Base-by-base conservation (phyloP, 129 eudicot genomes). In the Gnaphalium uliginosum region DNA sequence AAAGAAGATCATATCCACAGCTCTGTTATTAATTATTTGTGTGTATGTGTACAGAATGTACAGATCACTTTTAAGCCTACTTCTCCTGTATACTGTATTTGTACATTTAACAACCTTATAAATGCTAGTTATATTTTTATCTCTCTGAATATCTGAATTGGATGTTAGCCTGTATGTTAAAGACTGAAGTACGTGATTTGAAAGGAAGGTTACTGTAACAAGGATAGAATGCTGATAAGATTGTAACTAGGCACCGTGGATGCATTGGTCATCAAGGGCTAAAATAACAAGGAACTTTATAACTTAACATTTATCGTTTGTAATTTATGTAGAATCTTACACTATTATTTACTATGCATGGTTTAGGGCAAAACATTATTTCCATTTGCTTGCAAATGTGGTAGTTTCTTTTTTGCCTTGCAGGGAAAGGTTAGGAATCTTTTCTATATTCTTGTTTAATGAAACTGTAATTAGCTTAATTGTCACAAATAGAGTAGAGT, bases 1-100 rank as follows among this genome's bases (percentile, higher is more conserved):
- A 33, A 73, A 58, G 58, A 23, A 1, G 53, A 37, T 43, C 41
- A 54, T 62, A 73, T 53, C 57, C n/a, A 18, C 24, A 39, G 35
- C 29, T 58, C 35, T 21, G 46, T 21, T 57, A 39, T 23, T 73
- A 32, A n/a, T n/a, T 59, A 18, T n/a, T n/a, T 73, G 53, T 33
- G 26, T 32, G 4, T 29, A 18, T 10, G 56, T 21, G 23, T 19
- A 25, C 4, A 73, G 17, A 57, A 54, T 25, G 24, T 32, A 37
- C 64, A 56, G 22, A 22, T 72, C 33, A 19, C n/a, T 72, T 60
- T 57, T 73, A 73, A 60, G 39, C 54, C 56, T 51, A 73, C 37
- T 60, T 73, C 17, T 35, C 23, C 51, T 72, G 64, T 59, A 39
- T 37, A 46, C 14, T 5, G 6, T 46, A 46, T 39, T 39, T 39